Percentiles rank a stretch among this genome's conserved stretches.
Evolutionary conservation across 2,329 filamentous ascomycete species (phyloP).

Genomic region (Xenosphaeropsis pyriputrescens): DNA sequence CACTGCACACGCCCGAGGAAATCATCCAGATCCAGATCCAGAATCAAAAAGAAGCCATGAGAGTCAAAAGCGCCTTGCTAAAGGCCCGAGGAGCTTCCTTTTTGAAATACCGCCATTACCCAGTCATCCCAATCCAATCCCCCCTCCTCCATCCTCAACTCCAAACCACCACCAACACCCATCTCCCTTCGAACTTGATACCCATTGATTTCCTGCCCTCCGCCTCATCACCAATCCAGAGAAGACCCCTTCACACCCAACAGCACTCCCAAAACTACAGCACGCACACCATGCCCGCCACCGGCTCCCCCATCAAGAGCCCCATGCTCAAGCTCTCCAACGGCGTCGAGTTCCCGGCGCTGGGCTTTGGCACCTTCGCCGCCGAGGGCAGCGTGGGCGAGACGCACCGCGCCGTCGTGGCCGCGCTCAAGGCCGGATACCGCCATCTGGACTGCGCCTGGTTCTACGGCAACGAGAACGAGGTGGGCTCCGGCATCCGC

Average conservation of each 20-base stretch:
- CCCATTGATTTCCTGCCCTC: too few species aligned
- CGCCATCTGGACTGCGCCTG: conserved; percentile 57
- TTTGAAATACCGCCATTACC: too few species aligned
- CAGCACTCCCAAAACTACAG: too few species aligned
- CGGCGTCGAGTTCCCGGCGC: conserved; percentile 21
- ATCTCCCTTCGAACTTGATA: too few species aligned
- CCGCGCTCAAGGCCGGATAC: conserved; percentile 53
- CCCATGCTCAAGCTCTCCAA: conserved; percentile 20
- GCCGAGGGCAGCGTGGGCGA: conserved; percentile 22
- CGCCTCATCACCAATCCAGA: neutral
- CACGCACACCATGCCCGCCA: conserved; percentile 3
- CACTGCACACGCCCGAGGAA: too few species aligned
- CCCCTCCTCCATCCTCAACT: too few species aligned
- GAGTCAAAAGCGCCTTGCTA: too few species aligned
- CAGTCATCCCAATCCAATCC: too few species aligned
- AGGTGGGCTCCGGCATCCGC: conserved; percentile 65
- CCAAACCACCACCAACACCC: too few species aligned
- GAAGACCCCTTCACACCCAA: neutral
- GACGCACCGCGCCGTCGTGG: conserved; percentile 32
- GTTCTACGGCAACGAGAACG: conserved; percentile 69
- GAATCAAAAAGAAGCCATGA: too few species aligned
- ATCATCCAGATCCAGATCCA: too few species aligned
- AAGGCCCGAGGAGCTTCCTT: too few species aligned
- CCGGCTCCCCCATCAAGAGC: conserved; percentile 13
- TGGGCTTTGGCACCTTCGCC: conserved; percentile 28